A percentile compares a stretch with the other conserved stretches of the same genome.
Evolutionary conservation across 2,329 filamentous ascomycete genomes (phyloP).

Genomic region (Diatrype stigma): DNA sequence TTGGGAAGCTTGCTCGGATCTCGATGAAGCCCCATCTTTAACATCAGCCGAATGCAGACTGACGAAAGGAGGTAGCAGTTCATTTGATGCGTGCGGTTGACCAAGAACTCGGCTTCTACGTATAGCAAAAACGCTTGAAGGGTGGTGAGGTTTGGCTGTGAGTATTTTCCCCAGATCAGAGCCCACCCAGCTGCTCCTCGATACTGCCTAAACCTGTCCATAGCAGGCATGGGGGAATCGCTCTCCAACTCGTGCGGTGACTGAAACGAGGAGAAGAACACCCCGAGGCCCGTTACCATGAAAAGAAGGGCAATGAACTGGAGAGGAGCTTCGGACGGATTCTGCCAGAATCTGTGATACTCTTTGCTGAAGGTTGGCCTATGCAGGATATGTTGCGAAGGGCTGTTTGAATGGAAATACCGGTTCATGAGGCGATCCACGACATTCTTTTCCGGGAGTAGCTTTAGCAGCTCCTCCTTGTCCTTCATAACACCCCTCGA

Average conservation of each 20-base stretch:
- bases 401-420: constrained; percentile 51
- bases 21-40: constrained; percentile 56
- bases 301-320: constrained; percentile 50
- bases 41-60: constrained; percentile 48
- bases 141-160: constrained; percentile 43
- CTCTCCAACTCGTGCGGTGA: constrained; percentile 39
- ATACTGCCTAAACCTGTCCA: constrained; percentile 44
- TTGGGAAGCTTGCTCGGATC: constrained; percentile 49
- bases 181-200: constrained; percentile 48
- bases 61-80: constrained; percentile 50
- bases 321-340: constrained; percentile 34
- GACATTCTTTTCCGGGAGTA: constrained; percentile 42
- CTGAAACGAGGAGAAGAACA: constrained; percentile 41
- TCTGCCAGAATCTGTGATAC: constrained; percentile 47
- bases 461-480: constrained; percentile 42
- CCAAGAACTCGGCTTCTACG: constrained; percentile 49
- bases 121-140: constrained; percentile 50
- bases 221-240: constrained; percentile 35
- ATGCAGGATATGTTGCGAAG: constrained; percentile 50
- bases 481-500: constrained; percentile 34
- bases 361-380: constrained; percentile 47
- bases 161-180: constrained; percentile 47
- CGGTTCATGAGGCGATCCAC: constrained; percentile 48
- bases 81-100: constrained; percentile 47
- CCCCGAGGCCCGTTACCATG: constrained; percentile 40